Evolutionary conservation across 768 basidiomycete genomes (phyloP), one percentile per base, ranked within the genome.

Genomic region (Phylloporus sp.): DNA sequence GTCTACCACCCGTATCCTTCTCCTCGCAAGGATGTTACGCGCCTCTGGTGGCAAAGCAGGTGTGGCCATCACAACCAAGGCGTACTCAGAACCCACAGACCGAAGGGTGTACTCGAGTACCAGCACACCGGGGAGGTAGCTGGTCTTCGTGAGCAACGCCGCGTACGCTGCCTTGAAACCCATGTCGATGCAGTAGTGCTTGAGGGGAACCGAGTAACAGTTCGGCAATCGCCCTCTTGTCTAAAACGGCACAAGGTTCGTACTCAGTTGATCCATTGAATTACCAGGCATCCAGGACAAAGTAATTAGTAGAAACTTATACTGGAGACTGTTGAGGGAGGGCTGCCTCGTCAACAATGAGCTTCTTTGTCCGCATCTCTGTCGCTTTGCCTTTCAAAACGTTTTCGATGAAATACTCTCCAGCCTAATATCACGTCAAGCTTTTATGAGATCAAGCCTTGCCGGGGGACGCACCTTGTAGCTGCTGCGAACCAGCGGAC

Each of bases 331-430:
- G 58, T 27, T 23, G 58, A 29, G 47, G 31, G 18, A 47, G 39
- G 5, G 22, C 40, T n/a, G 22, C 34, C 26, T 61, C 59, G 44
- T 67, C 57, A 5, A 64, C 56, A 20, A 72, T 47, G 13, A 76
- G 59, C 8, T 59, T 66, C 53, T 67, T 63, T 5, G 73, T 54
- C 55, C 70, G 71, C 54, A 72, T 78, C 59, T 78, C 73, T 10
- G 57, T 62, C 5, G 69, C 76, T 63, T 83, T 87, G 11, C 80
- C 81, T 55, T 79, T 80, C 53, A 93, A 71, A 4, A 95, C 87
- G 61, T 95, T 95, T 70, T 94, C 91, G 34, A 97, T 91, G 72
- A 87, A 97, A 67, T 82, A 95, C 66, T 97, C 94, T 23, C 94
- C 94, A n/a, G 94, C 94, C 93, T 95, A 52, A n/a, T 26, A 49